These are phyloP conservation scores for Wickerhamiella dianesei DNA, from an alignment of 805 yeast species.

Conservation along the genomic window DNA sequence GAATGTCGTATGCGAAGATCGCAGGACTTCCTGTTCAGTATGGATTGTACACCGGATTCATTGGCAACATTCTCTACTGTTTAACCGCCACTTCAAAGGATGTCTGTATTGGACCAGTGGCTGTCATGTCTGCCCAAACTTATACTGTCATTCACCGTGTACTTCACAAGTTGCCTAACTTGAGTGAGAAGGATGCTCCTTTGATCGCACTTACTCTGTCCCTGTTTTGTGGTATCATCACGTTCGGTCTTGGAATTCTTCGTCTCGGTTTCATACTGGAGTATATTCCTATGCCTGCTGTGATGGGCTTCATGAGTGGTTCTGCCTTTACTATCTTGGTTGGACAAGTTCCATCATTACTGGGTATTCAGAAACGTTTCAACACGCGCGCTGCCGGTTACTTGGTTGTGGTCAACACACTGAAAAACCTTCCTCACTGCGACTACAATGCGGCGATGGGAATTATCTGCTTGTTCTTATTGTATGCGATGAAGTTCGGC, in stretches of 20 bases:
- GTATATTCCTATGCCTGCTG: conserved; percentile 81
- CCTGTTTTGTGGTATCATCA: conserved; percentile 72
- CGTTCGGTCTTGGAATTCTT: conserved; percentile 68
- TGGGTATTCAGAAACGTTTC: conserved; percentile 56
- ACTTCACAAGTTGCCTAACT: conserved; percentile 33
- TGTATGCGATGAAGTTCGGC: conserved; percentile 56
- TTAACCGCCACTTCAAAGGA: conserved; percentile 91
- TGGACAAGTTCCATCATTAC: conserved; percentile 77
- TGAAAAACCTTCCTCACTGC: conserved; percentile 57
- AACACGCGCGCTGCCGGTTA: conserved; percentile 65
- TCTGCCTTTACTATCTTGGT: conserved; percentile 70
- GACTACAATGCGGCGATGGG: conserved; percentile 84
- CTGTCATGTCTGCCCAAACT: conserved; percentile 87
- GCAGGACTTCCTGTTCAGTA: conserved; percentile 73
- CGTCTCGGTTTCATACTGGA: conserved; percentile 82
- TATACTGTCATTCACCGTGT: conserved; percentile 63
- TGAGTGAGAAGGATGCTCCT: conserved; percentile 37
- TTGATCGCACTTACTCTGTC: conserved; percentile 69
- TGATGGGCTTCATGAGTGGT: conserved; percentile 89
- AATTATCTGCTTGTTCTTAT: conserved; percentile 51
- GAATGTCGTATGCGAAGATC: conserved; percentile 86
- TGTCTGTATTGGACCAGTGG: conserved; percentile 93
- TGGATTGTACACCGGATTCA: conserved; percentile 82
- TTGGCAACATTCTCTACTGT: conserved; percentile 79
- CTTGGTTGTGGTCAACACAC: conserved; percentile 51